Conservation (phyloP, 73 alveolate genomes). For the Tetrahymena borealis region DNA sequence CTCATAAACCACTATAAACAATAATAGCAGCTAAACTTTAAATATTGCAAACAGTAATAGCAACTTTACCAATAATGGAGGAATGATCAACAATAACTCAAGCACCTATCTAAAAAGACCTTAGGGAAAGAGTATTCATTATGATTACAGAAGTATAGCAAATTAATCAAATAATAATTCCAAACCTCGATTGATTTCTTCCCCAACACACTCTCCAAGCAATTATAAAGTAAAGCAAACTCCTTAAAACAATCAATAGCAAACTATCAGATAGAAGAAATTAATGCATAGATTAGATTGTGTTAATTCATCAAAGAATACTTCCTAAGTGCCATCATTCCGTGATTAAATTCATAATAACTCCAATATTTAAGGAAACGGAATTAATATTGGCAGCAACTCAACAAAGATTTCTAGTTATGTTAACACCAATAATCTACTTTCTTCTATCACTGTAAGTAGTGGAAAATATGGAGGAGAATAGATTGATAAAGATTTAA, state of each 20-base stretch:
- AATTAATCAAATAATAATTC: neutral
- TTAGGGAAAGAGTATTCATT: neutral
- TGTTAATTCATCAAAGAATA: neutral
- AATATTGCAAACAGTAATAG: neutral
- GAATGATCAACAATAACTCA: neutral
- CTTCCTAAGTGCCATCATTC: neutral
- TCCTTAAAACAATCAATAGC: neutral
- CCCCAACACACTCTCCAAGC: neutral
- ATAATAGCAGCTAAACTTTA: neutral
- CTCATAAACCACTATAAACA: neutral
- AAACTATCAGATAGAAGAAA: neutral
- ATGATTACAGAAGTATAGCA: neutral
- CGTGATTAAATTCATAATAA: neutral
- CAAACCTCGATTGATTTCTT: neutral
- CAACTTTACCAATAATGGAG: too few species aligned
- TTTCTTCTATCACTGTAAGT: neutral
- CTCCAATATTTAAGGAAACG: neutral
- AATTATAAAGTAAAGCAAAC: neutral
- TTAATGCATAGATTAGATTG: neutral
- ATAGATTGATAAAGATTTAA: neutral
- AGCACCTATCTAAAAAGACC: neutral
- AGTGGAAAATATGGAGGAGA: neutral
- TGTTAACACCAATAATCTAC: neutral
- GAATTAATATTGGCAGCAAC: neutral
- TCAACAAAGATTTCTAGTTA: neutral